Evolutionary conservation across 2,329 filamentous ascomycete species (phyloP), one percentile per base, ranked within the genome.

Genomic region (Fulvia fulva): DNA sequence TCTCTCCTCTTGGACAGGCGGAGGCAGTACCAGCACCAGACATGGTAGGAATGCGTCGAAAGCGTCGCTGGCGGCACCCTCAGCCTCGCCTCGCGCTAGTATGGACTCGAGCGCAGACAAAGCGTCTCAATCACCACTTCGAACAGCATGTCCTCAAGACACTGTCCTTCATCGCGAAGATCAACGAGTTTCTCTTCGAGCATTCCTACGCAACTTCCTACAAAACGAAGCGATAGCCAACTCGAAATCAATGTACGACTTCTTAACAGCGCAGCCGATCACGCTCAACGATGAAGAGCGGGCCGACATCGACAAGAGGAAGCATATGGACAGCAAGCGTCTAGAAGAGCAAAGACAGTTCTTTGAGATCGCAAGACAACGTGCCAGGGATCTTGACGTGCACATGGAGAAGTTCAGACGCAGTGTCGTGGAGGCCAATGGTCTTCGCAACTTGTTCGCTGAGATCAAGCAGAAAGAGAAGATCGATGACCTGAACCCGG

Each of bases 331-430:
- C 68, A 87, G 90, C 71, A 89, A 89, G 74, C 86, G 94, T 46
- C 83, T 97, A 53, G 90, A 96, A 69, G 94, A 99, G 74, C 94
- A 99, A 73, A 89, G 87, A 71, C 85, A 87, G 64, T 99, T 99
- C 72, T 99, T 97, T 73, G 93, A 99, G 72, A 92, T 99, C 70
- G 94, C 94, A 8, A 82, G 91, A 64, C 87, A 91, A 73, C 86
- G 94, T 64, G 94, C 94, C 1, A 88, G 90, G 5, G 94, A 97
- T 70, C 81, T 99, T 52, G 94, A 99, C 74, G 90, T 96, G 23
- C 97, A 97, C 72, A 99, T 99, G 94, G 94, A 99, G 75, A 83
- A 83, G 60, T 88, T 88, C 72, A 78, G 86, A 49, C 76, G 83
- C 62, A 84, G 87, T 60, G 86, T 88, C 64, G 85, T 88, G 23